Evolutionary conservation across 1,139 yeast species (phyloP).

Genomic region (Pichia terricola): DNA sequence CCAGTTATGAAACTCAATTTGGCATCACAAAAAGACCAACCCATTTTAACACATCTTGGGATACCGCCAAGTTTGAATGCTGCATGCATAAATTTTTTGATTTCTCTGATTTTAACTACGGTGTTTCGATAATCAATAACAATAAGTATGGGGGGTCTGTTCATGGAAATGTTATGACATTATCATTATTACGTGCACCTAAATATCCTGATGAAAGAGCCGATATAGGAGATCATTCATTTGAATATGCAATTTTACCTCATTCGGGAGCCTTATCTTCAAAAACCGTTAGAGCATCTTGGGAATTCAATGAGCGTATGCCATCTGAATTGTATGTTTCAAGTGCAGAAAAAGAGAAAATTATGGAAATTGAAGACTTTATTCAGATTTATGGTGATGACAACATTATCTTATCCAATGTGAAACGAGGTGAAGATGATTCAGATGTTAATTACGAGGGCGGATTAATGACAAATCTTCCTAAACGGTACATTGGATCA

Average conservation of each 20-base stretch:
- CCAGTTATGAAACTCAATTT: conserved; percentile 87
- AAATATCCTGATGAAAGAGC: conserved; percentile 90
- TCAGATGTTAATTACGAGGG: conserved; percentile 32
- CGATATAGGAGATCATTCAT: conserved; percentile 82
- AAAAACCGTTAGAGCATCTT: conserved; percentile 64
- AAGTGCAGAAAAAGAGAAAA: conserved; percentile 6
- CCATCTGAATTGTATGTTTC: conserved; percentile 14
- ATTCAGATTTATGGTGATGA: conserved; percentile 35
- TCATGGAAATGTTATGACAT: conserved; percentile 80
- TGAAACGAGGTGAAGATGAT: conserved; percentile 88
- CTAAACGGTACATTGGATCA: conserved; percentile 32
- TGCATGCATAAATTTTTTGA: conserved; percentile 93
- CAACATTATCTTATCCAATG: conserved; percentile 59
- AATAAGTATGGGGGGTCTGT: conserved; percentile 86
- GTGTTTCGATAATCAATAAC: conserved; percentile 80
- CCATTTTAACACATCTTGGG: conserved; percentile 92
- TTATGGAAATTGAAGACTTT: conserved; percentile 14
- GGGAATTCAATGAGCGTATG: conserved; percentile 60
- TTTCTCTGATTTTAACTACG: conserved; percentile 74
- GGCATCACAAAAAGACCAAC: conserved; percentile 89
- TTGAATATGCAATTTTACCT: conserved; percentile 78
- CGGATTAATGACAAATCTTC: conserved; percentile 27
- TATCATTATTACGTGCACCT: conserved; percentile 75
- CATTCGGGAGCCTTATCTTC: conserved; percentile 58
- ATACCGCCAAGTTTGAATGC: conserved; percentile 91